Base-by-base conservation (phyloP, 2,329 filamentous ascomycete genomes). In the Colletotrichum sublineola region DNA sequence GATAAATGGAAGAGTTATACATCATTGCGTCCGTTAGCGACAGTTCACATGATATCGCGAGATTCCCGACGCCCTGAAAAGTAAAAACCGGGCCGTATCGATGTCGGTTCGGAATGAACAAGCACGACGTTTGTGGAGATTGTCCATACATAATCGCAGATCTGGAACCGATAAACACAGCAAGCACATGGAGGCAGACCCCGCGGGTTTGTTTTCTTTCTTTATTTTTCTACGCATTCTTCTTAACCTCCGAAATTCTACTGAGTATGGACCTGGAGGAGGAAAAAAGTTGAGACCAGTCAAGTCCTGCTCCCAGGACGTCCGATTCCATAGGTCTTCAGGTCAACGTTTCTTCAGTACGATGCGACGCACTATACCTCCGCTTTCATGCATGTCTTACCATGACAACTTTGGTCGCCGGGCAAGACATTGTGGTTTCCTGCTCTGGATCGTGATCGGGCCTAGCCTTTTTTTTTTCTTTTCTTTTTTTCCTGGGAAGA, bases 121-220 rank as follows among this genome's bases (percentile, higher is more conserved):
- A 53, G 38, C 48, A 61, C 57, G 68, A 57, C 48, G 36, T 67
- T 33, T 40, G 48, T 63, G 57, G 56, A 48, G 12, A 57, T 15
- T 33, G 3, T 14, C 55, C 38, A 46, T 29, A 20, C 24, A 40
- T 29, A 29, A 8, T 9, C 12, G 29, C 57, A 42, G 44, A 68
- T 52, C 33, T 58, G 33, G 53, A 44, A 66, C 38, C 24, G 9
- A 50, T 24, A 9, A 44, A 20, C 20, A 57, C 18, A 40, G 18
- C 33, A 57, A 57, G n/a, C 14, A 36, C 36, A 31, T 42, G 40
- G 36, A 53, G 48, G 5, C 29, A 38, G 29, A 33, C 53, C 46
- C 58, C 53, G 46, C 20, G 46, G 46, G 46, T 7, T 48, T 24
- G 46, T 48, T 48, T 12, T 24, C 8, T 12, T 46, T 20, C 7